Base-by-base conservation (phyloP, 2,329 filamentous ascomycete species). In the Colletotrichum sp. region DNA sequence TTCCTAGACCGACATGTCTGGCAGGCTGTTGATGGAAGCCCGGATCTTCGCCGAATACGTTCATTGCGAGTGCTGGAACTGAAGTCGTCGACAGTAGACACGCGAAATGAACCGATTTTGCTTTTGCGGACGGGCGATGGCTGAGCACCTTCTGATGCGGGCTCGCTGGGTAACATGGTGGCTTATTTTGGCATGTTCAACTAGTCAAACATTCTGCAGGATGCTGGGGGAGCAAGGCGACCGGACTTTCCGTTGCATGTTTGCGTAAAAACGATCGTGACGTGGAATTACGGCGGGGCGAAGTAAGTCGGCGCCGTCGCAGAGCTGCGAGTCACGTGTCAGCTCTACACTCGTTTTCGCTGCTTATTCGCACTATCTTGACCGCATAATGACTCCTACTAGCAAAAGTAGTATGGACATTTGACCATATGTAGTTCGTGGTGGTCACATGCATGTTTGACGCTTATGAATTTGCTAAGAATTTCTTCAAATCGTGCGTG, bases 91-190 rank as follows among this genome's bases (percentile, higher is more conserved):
- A 43, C 43, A 2, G 65, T 67, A 8, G 43, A 67, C n/a, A 67
- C 65, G 48, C 65, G 65, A 10, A 67, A 67, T 15, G 65, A 38
- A n/a, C 43, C 43, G n/a, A 52, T 52, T 13, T 52, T 52, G 43
- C 30, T 52, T 21, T 13, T 52, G n/a, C 43, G 43, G n/a, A 52
- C 43, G 6, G 10, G 43, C 43, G 43, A 52, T 21, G 43, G n/a
- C n/a, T 52, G 43, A 52, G 43, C 43, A 52, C n/a, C 43, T 52
- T 52, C 43, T 21, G n/a, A 52, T 13, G 43, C 43, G 43, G n/a
- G 43, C 10, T 52, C 43, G 43, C n/a, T 52, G 16, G 43, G 43
- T 52, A 52, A 21, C 43, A 52, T 52, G 43, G n/a, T 52, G 43
- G 43, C 43, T 21, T 52, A 52, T 21, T 52, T 21, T n/a, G 43